A percentile compares a stretch with the other conserved stretches of the same genome.
Conservation (phyloP, 306 rosid genomes). For the Begonia peltatifolia region DNA sequence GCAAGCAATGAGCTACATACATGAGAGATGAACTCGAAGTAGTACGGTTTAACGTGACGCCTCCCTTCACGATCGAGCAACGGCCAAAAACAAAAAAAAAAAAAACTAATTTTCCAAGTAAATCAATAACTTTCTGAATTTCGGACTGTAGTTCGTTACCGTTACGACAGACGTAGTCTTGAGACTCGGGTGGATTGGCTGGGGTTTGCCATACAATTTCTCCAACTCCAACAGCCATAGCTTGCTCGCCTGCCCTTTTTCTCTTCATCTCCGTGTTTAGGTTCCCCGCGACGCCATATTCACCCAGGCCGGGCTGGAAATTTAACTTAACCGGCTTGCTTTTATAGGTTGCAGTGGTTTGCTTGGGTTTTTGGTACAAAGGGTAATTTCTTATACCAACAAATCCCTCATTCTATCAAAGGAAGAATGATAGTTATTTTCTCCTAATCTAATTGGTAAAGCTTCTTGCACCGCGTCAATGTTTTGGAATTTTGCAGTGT, state of each 20-base stretch:
- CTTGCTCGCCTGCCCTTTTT: constrained; percentile 22
- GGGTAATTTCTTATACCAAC: too few species aligned
- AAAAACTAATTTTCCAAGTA: neutral
- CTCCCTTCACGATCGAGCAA: constrained; percentile 42
- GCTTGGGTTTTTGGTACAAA: too few species aligned
- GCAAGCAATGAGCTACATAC: constrained; percentile 15
- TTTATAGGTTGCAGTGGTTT: neutral
- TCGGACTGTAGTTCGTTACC: constrained; percentile 16
- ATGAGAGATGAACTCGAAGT: constrained; percentile 83
- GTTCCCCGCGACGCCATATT: too few species aligned
- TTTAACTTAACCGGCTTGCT: neutral
- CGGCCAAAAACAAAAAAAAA: constrained; percentile 1
- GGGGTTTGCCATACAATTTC: constrained; percentile 85
- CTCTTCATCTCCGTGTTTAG: neutral
- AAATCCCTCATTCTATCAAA: too few species aligned
- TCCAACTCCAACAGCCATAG: constrained; percentile 29
- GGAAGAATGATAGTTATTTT: too few species aligned
- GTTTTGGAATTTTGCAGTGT: too few species aligned
- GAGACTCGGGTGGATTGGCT: constrained; percentile 49
- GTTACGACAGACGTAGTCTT: constrained; percentile 54
- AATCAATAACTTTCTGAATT: too few species aligned
- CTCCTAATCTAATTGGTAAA: too few species aligned
- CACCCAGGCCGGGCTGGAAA: neutral
- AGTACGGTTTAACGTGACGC: constrained; percentile 72
- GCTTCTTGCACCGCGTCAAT: too few species aligned